Base-by-base conservation (phyloP, 2,329 filamentous ascomycete genomes). In the Aspergillus ochraceoroseus region DNA sequence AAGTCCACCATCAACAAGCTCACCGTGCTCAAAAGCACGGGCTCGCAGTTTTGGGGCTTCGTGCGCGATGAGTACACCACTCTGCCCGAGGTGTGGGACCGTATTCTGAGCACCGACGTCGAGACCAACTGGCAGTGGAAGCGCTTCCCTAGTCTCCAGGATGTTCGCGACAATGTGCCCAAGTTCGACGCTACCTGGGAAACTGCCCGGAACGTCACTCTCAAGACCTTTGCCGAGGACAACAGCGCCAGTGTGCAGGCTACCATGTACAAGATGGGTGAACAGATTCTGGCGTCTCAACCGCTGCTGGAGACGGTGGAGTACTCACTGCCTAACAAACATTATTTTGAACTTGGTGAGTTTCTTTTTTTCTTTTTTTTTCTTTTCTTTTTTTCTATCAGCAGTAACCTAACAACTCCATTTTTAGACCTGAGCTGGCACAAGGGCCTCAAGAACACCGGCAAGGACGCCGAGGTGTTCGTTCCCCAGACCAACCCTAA, bases 241-340 rank as follows among this genome's bases (percentile, higher is more conserved):
- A 75, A 88, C 61, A 94, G 87, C 57, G 86, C 92, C 32, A 94
- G 87, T 56, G 92, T 98, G 15, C 92, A 98, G 71, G 83, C 82
- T 56, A 96, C 90, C 46, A 96, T 98, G 92, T 98, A 95, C 74
- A 94, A 95, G 74, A 98, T 98, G 90, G 82, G 79, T 56, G 84
- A 90, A 65, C 73, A 83, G 64, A 95, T 98, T 53, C 73, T 98
- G 38, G 83, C 77, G 6, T 79, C 74, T 14, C 85, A 82, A 15
- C 83, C 87, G 9, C 73, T 82, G 49, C 77, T 88, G 14, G 77
- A 83, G 30, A 73, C 75, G 14, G 86, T 92, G 28, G 78, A 83
- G 55, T 96, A 95, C 63, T 75, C 83, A 6, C 74, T 98, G 58
- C 92, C 92, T 7, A 98, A 98, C 74, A 96, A 95, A 73, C 92